Evolutionary conservation across 2,329 filamentous ascomycete genomes (phyloP), one percentile per base, ranked within the genome.

Genomic region (Talaromyces albobiverticillius): DNA sequence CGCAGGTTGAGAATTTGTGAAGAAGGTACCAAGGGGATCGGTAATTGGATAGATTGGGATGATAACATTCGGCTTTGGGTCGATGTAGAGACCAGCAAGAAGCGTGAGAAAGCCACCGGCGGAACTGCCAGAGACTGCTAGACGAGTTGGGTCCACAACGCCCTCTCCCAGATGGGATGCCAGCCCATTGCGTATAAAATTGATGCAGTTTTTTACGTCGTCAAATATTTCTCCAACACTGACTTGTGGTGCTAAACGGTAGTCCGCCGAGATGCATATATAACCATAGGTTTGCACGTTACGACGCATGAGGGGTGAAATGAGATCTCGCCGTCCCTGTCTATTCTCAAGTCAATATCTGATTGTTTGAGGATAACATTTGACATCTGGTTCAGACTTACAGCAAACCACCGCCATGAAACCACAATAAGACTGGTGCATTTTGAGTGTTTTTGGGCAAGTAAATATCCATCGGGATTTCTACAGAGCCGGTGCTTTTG

Each of bases 41-140:
- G 47, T 50, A 31, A 50, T 50, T 31, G 47, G 34, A 9, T 50
- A 50, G 32, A 50, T 50, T 16, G 36, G 47, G 20, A 50, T 50
- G 34, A 50, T 50, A 29, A 50, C 36, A 5, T 50, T n/a, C 32
- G 34, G 47, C 22, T 50, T 50, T 25, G 47, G 47, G 11, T 50
- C 23, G 23, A 50, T 31, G 34, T 50, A 50, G 23, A 50, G 34
- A 10, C 47, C 47, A 4, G 47, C 47, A 9, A 50, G 47, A 29
- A 50, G 47, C 14, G 47, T 38, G 22, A 50, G 47, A 41, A 50
- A 50, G 3, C 47, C 47, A 14, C 34, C 47, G 2, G 34, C 47
- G 14, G 34, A 50, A 20, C 47, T 50, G 11, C 23, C 47, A 31
- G 47, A 50, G 13, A 50, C 47, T 14, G 47, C 47, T 14, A 50